Conservation (phyloP, 768 basidiomycete species). For the Phaeotremella fagi region DNA sequence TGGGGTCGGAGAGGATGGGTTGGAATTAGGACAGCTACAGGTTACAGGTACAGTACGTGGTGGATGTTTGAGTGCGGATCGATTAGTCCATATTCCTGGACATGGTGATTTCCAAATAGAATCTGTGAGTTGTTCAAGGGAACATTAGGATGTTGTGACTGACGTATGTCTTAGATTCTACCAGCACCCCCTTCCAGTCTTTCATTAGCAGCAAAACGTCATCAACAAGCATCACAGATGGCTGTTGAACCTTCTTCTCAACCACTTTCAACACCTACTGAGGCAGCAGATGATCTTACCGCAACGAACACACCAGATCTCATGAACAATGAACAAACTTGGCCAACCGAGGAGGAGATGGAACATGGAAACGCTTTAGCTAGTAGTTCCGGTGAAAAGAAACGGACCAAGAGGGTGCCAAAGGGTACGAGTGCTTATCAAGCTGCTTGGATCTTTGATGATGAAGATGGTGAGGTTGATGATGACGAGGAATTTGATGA, state of each 20-base stretch:
- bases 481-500: conserved; percentile 53
- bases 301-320: conserved; percentile 85
- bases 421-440: conserved; percentile 97
- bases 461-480: conserved; percentile 62
- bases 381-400: conserved; percentile 60
- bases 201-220: conserved; percentile 18
- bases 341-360: conserved; percentile 98
- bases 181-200: conserved; percentile 56
- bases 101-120: conserved; percentile 81
- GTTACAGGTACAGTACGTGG: conserved; percentile 87
- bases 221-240: conserved; percentile 40
- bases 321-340: conserved; percentile 91
- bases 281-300: conserved; percentile 73
- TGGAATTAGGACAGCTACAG: conserved; percentile 59
- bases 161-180: conserved; percentile 72
- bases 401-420: conserved; percentile 72
- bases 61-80: conserved; percentile 66
- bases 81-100: conserved; percentile 80
- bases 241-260: conserved; percentile 48
- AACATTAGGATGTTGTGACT: no score
- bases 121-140: conserved; percentile 61
- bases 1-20: conserved; percentile 23
- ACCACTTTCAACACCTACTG: conserved; percentile 60
- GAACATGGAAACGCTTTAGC: conserved; percentile 53
- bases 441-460: conserved; percentile 91